phyloP scores from a whole-genome alignment of 2,329 filamentous ascomycete species.

The Cladophialophora psammophila region DNA sequence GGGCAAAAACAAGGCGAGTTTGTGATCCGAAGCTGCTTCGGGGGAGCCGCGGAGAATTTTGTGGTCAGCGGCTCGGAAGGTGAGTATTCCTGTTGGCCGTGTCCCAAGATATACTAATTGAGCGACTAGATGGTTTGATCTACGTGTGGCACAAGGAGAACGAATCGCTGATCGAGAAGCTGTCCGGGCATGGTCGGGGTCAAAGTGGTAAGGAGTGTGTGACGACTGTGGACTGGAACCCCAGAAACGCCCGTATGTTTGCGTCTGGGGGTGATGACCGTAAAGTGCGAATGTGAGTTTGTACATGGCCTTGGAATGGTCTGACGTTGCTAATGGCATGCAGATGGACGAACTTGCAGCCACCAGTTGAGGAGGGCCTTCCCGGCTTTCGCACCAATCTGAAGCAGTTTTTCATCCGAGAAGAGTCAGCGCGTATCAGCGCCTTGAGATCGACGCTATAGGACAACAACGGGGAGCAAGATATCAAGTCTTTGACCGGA shows the following conservation, averaged over 20 bases:
- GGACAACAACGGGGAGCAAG: constrained; percentile 1
- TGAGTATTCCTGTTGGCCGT: constrained; percentile 49
- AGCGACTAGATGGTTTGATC: constrained; percentile 66
- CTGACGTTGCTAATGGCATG: constrained; percentile 31
- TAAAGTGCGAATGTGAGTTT: constrained; percentile 79
- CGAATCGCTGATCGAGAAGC: constrained; percentile 74
- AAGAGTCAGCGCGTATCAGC: constrained; percentile 50
- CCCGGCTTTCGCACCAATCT: constrained; percentile 36
- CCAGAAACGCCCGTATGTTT: constrained; percentile 80
- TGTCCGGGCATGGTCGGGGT: constrained; percentile 76
- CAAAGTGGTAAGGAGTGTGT: constrained; percentile 60
- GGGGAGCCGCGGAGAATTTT: constrained; percentile 90
- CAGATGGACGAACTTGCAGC: constrained; percentile 43
- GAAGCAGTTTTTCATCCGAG: constrained; percentile 44
- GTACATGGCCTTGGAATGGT: constrained; percentile 41
- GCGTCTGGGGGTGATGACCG: constrained; percentile 90
- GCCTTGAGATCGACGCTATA: constrained; percentile 49
- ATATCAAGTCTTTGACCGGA: constrained; percentile 14
- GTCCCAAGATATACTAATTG: constrained; percentile 36
- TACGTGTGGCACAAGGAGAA: constrained; percentile 92
- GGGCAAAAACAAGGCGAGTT: constrained; percentile 78
- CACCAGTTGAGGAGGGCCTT: constrained; percentile 31
- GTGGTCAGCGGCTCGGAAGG: constrained; percentile 91
- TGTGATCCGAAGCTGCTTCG: constrained; percentile 83
- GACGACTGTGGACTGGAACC: constrained; percentile 90